Conservation (phyloP, 2,329 filamentous ascomycete species). For the Penicillium sp. region DNA sequence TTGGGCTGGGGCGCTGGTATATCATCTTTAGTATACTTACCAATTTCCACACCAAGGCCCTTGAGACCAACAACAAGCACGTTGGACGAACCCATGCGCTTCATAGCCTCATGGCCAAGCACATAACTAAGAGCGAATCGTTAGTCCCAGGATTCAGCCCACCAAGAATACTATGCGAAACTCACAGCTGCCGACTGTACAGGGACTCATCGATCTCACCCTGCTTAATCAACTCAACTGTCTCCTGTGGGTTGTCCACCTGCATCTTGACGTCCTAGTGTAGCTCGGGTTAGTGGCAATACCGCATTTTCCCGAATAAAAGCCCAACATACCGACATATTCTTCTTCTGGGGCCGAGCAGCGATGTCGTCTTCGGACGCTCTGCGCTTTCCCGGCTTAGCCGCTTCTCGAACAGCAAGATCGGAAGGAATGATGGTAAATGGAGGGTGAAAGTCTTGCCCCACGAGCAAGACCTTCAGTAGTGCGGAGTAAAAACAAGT, state of each 20-base stretch:
- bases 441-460: slow-evolving; percentile 41
- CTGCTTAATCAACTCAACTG: slow-evolving; percentile 61
- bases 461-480: slow-evolving; percentile 43
- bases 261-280: slow-evolving; percentile 59
- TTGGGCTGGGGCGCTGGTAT: not conserved
- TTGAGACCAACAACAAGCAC: slow-evolving; percentile 89
- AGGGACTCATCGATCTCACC: slow-evolving; percentile 68
- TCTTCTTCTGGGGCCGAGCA: slow-evolving; percentile 53
- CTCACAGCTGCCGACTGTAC: slow-evolving; percentile 64
- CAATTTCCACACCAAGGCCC: slow-evolving; percentile 91
- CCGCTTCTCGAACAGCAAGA: slow-evolving; percentile 43
- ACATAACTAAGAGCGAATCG: slow-evolving; percentile 54
- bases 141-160: slow-evolving; percentile 2
- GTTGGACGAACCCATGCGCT: slow-evolving; percentile 96
- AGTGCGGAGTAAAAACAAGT: slow-evolving; percentile 24
- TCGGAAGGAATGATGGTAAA: slow-evolving; percentile 45
- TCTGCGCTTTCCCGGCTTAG: slow-evolving; percentile 55
- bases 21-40: slow-evolving; percentile 31
- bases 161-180: not conserved
- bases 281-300: slow-evolving; percentile 14
- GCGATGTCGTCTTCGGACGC: slow-evolving; percentile 49
- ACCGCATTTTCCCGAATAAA: not conserved
- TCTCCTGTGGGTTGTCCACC: slow-evolving; percentile 59
- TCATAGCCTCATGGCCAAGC: slow-evolving; percentile 84
- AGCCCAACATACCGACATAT: slow-evolving; percentile 48